Percentiles rank a stretch among this genome's conserved stretches.
Evolutionary conservation across 192 early-diverging fungal species (phyloP).

Genomic region (Linnemannia hyalina): DNA sequence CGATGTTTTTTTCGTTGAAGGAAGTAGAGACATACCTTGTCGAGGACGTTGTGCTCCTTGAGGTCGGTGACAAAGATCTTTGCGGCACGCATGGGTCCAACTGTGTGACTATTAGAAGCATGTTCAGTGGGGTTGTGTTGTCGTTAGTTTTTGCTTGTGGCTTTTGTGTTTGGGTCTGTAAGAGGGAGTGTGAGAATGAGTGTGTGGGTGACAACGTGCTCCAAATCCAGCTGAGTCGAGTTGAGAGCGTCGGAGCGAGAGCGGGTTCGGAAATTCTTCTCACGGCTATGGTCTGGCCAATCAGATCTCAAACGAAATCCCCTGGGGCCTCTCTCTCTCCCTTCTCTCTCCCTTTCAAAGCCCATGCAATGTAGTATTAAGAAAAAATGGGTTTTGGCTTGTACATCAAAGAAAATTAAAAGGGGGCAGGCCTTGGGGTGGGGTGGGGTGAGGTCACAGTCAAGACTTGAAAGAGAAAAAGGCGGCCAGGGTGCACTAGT

Average conservation of each 20-base stretch:
- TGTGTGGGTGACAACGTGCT: background rate
- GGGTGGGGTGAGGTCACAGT: background rate
- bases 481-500: background rate
- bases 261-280: constrained; percentile 19
- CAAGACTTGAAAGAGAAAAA: background rate
- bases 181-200: too few relatives aligned
- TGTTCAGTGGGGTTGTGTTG: background rate
- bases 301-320: background rate
- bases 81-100: constrained; percentile 98
- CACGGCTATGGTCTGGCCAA: constrained; percentile 8
- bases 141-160: background rate
- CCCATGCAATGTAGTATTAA: background rate
- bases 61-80: constrained; percentile 94
- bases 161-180: background rate
- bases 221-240: background rate
- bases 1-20: background rate
- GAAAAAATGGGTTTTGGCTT: background rate
- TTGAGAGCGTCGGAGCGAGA: background rate
- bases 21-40: constrained; percentile 57
- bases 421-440: background rate
- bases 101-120: constrained; percentile 73
- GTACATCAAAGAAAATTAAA: background rate
- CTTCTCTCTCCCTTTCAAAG: background rate
- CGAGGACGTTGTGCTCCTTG: constrained; percentile 73
- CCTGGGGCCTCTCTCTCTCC: background rate